Conservation (phyloP, 2,329 filamentous ascomycete genomes). For the Pseudocercospora fijiensis region DNA sequence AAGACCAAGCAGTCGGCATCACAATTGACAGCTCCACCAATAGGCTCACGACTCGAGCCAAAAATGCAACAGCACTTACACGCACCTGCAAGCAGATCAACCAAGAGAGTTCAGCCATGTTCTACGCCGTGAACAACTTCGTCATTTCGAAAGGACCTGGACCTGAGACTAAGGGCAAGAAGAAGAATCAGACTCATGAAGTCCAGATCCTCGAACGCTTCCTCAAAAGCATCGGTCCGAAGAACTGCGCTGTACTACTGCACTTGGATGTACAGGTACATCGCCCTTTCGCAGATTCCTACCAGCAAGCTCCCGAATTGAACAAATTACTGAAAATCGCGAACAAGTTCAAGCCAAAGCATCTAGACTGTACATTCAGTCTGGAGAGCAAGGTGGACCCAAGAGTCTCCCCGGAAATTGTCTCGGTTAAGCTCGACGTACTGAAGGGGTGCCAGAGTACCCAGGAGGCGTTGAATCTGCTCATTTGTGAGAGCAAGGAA, state of each 20-base stretch:
- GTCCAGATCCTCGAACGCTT: neutral
- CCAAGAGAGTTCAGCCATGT: no score
- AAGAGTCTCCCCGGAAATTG: no score
- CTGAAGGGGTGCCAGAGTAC: neutral
- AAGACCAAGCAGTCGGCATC: no score
- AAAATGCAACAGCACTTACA: no score
- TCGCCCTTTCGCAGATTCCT: neutral
- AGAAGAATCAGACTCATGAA: no score
- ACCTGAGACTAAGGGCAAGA: no score
- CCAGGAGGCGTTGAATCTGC: neutral
- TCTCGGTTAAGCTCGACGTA: neutral
- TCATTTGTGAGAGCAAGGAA: no score
- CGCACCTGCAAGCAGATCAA: no score
- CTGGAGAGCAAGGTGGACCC: neutral
- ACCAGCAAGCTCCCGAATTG: neutral
- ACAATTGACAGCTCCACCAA: no score
- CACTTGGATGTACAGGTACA: neutral
- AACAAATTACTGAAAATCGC: neutral
- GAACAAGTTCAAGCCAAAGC: neutral
- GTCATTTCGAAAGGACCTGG: no score
- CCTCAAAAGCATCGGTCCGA: neutral
- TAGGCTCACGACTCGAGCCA: no score
- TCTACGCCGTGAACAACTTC: no score
- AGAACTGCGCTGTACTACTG: neutral
- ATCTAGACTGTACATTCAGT: neutral